Base-by-base conservation (phyloP, 2,329 filamentous ascomycete species). In the Ophiostoma sp. region DNA sequence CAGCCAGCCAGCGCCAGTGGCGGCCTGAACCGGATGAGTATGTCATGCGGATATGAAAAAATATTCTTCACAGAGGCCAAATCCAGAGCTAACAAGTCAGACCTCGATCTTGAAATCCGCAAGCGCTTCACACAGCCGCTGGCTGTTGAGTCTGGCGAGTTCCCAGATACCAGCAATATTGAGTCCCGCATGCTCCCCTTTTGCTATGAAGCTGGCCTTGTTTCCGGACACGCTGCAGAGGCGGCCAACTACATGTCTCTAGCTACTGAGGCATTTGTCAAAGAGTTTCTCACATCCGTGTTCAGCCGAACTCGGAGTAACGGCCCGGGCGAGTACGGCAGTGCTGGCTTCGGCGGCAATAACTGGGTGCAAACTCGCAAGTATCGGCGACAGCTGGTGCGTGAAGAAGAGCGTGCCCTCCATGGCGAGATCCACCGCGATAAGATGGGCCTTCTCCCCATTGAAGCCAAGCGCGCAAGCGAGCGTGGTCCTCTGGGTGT, bases 11-110 rank as follows among this genome's bases (percentile, higher is more conserved):
- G 88, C 76, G 89, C 90, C 33, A 70, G 66, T 35, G 89, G 88
- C 36, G 90, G 90, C 27, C 84, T 94, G 65, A 93, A 92, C 74
- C 93, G 88, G 74, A 90, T 94, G 83, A 96, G 90, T 93, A 83
- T 77, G 89, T 39, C 17, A 11, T 15, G 52, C 4, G n/a, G 52
- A 23, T 4, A 57, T 31, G 23, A 8, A 27, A 27, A 2, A 6
- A 17, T 27, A 11, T n/a, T 27, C 3, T 27, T 27, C 10, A 13
- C 6, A 2, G 15, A 31, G 17, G 52, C 15, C 52, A 27, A 31
- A 44, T 7, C 7, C 11, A 27, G 1, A 60, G 48, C 68, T 69
- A 60, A 69, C 68, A 39, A n/a, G 7, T 62, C 72, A 89, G 87
- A 89, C 75, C 85, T 87, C 78, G 88, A 90, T 72, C 77, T 90